A percentile compares a stretch with the other conserved stretches of the same genome.
These are phyloP conservation scores for Sugiyamaella xylanicola DNA, from an alignment of 1,139 yeast species.

Conservation along the genomic window DNA sequence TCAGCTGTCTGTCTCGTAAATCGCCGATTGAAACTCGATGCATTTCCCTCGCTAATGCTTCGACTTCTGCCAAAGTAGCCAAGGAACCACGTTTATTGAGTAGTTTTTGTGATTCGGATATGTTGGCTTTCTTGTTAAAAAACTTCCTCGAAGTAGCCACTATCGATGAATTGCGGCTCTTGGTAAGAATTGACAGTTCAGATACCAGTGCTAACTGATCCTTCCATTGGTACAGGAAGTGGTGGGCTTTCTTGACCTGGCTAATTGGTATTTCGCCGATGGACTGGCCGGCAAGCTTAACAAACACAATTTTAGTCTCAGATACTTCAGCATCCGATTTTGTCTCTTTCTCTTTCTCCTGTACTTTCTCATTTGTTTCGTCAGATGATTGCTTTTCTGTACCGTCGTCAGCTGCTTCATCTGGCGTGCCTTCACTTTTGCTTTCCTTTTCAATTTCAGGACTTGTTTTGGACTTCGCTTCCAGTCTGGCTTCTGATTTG, in stretches of 20 bases:
- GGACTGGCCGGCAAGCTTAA: slow-evolving; percentile 32
- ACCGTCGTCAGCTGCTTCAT: too few relatives aligned
- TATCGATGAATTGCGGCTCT: not conserved
- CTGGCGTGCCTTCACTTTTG: too few relatives aligned
- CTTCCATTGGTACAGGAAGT: slow-evolving; percentile 36
- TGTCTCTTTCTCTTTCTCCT: too few relatives aligned
- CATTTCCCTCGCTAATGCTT: slow-evolving; percentile 16
- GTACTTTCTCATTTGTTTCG: too few relatives aligned
- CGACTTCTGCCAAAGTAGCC: slow-evolving; percentile 16
- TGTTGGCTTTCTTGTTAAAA: not conserved
- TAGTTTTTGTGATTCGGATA: not conserved
- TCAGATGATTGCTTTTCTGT: too few relatives aligned
- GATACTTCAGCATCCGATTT: too few relatives aligned
- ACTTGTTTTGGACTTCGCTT: too few relatives aligned
- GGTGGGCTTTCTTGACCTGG: slow-evolving; percentile 28
- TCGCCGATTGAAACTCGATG: slow-evolving; percentile 13
- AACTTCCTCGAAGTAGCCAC: not conserved
- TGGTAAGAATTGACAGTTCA: slow-evolving; percentile 11
- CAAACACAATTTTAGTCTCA: slow-evolving; percentile 5
- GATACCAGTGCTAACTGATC: slow-evolving; percentile 25
- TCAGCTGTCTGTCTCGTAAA: slow-evolving; percentile 15
- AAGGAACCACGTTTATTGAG: slow-evolving; percentile 9
- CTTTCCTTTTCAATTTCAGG: too few relatives aligned
- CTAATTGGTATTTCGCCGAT: slow-evolving; percentile 35
- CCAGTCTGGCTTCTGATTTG: too few relatives aligned